Base-by-base conservation (phyloP, 108 stramenopile genomes). In the Pelagomonas calceolata region DNA sequence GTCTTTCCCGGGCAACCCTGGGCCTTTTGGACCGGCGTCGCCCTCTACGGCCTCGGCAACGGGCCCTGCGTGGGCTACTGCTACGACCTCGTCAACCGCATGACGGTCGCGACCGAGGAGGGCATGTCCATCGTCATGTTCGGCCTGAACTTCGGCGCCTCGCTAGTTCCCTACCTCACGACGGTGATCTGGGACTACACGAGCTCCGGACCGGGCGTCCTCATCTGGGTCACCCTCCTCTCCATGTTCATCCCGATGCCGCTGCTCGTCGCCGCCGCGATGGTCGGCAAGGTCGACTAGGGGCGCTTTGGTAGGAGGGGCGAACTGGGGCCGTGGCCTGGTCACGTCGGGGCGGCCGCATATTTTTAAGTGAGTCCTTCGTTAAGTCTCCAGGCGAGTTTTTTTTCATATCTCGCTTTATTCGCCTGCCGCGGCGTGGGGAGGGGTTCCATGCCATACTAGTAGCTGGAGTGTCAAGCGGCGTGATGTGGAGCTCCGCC, bases 81-180 rank as follows among this genome's bases (percentile, higher is more conserved):
- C 66, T 80, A 79, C 65, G 80, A 80, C 74, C 73, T 78, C 36
- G 76, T 76, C 71, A 80, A 80, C 74, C 77, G 80, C 0, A 65
- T 79, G 29, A 80, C 80, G 17, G 29, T 46, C 44, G 78, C 80
- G 21, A 73, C 78, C 7, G 80, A 80, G 69, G 66, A 67, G 75
- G 77, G 77, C 39, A 80, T 80, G 80, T 71, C 78, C 12, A 78
- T 80, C 34, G 78, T 80, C 45, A 80, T 80, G 80, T 76, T 80
- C 65, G 80, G 80, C 26, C 78, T 80, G 0, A 80, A 80, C 77
- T 76, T 76, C 71, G 80, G 80, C 0, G 78, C 78, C 26, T 78
- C 77, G 36, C 65, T 80, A 35, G 78, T 80, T 4, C 80, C 80
- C 32, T 80, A 79, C 70, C 30, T 66, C 0, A 76, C 75, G 66